Conservation (phyloP, 2,329 filamentous ascomycete species). For the Waltergamsia citrina region DNA sequence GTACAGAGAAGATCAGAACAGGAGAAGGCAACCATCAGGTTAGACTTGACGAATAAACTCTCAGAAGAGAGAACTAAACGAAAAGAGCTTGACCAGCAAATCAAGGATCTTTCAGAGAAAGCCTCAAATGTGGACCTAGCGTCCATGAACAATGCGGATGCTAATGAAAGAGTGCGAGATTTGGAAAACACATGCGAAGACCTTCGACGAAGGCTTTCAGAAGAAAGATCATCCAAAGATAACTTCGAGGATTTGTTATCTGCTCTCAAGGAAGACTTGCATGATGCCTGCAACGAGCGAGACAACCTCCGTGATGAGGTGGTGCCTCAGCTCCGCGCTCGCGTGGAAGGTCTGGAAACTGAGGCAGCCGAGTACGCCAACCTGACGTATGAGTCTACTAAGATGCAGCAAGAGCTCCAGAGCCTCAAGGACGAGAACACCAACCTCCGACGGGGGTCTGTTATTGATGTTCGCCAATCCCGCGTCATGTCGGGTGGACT, state of each 20-base stretch:
- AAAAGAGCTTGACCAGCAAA: conserved; percentile 71
- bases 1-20: conserved; percentile 79
- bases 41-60: conserved; percentile 77
- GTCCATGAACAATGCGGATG: conserved; percentile 46
- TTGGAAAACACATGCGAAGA: conserved; percentile 76
- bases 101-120: conserved; percentile 72
- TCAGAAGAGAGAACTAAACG: conserved; percentile 76
- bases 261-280: conserved; percentile 73
- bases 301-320: conserved; percentile 88
- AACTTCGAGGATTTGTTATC: conserved; percentile 90
- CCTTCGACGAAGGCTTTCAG: conserved; percentile 67
- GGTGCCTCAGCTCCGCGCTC: conserved; percentile 67
- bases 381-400: conserved; percentile 69
- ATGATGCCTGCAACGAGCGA: conserved; percentile 75
- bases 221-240: conserved; percentile 80
- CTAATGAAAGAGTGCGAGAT: conserved; percentile 58
- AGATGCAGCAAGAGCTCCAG: conserved; percentile 80
- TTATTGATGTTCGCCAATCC: conserved; percentile 7
- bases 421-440: conserved; percentile 58
- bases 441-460: conserved; percentile 34
- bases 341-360: conserved; percentile 68
- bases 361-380: conserved; percentile 65
- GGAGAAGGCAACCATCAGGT: conserved; percentile 76
- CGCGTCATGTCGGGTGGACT: conserved; percentile 34
- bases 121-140: conserved; percentile 53